Conservation (phyloP, 306 rosid species). For the Inga laurina region DNA sequence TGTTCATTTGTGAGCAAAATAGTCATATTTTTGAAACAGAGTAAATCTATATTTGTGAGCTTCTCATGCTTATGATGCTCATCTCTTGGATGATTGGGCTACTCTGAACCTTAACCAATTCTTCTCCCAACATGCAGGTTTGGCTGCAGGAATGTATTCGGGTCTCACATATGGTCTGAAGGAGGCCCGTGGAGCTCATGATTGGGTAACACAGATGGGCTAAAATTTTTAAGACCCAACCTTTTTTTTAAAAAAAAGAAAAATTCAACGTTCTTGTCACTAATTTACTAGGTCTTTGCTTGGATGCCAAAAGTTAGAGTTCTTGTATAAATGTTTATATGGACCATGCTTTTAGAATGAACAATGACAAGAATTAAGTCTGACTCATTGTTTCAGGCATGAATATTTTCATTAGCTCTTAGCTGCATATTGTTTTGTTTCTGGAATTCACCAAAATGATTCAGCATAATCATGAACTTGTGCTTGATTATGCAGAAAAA, state of each 20-base stretch:
- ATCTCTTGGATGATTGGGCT: background rate
- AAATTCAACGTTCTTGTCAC: background rate
- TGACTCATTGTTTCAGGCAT: background rate
- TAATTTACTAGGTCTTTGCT: background rate
- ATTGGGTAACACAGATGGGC: conserved; percentile 57
- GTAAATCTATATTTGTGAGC: background rate
- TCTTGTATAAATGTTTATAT: background rate
- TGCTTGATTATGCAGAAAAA: conserved; percentile 68
- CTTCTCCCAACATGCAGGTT: conserved; percentile 49
- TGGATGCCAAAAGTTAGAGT: background rate
- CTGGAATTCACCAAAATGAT: background rate
- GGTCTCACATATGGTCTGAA: conserved; percentile 83
- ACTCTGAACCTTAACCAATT: background rate
- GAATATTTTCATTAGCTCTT: background rate
- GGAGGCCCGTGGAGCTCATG: conserved; percentile 89
- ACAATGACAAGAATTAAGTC: background rate
- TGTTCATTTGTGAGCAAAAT: background rate
- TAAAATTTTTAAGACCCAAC: background rate
- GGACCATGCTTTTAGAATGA: background rate
- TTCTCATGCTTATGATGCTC: background rate
- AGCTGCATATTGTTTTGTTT: background rate
- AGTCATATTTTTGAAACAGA: conserved; percentile 8
- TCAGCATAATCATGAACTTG: background rate
- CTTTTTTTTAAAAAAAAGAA: background rate
- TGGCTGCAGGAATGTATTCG: conserved; percentile 85